Base-by-base conservation (phyloP, 2,329 filamentous ascomycete genomes). In the Beauveria sp. region DNA sequence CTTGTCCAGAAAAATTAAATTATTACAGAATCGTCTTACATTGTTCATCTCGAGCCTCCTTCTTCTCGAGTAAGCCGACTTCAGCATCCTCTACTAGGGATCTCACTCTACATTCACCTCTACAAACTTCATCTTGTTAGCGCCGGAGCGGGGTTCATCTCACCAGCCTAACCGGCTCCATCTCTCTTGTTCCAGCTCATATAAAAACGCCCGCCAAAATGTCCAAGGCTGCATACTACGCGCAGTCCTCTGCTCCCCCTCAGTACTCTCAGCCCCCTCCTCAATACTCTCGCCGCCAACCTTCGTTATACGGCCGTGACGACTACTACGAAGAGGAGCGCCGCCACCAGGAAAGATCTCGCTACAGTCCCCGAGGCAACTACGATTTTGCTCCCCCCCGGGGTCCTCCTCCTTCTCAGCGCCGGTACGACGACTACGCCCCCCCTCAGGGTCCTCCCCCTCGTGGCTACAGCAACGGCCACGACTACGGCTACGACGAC, bases 341-440 rank as follows among this genome's bases (percentile, higher is more conserved):
- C 51, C 58, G 58, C 58, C 24, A 61, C 30, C 41, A 61, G 51
- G 34, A 61, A 12, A 48, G n/a, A 14, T 53, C 58, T 50, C 58
- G 58, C 24, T 48, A 54, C 57, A n/a, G 51, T 9, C 10, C 22
- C 14, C 51, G 50, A 22, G 44, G 34, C n/a, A 53, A 55, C 30
- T 61, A 61, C 58, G 58, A 61, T 44, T 61, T 48, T 55, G 58
- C 58, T 44, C 58, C 58, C 41, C 58, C 58, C 9, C 58, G 41
- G 43, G 58, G 58, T 26, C 51, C 58, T 55, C 58, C 58, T n/a
- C 58, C 57, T 34, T 34, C 58, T 5, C 58, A 61, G 34, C 41
- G 58, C 51, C 58, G 44, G 30, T 55, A 61, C 51, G 40, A 61
- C 51, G 34, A 61, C 51, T 61, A 52, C 51, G 58, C 51, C 5